Percentiles rank a stretch among this genome's conserved stretches.
These are phyloP conservation scores for Solanum microdontum DNA, from an alignment of 257 asterid species.

Conservation along the genomic window DNA sequence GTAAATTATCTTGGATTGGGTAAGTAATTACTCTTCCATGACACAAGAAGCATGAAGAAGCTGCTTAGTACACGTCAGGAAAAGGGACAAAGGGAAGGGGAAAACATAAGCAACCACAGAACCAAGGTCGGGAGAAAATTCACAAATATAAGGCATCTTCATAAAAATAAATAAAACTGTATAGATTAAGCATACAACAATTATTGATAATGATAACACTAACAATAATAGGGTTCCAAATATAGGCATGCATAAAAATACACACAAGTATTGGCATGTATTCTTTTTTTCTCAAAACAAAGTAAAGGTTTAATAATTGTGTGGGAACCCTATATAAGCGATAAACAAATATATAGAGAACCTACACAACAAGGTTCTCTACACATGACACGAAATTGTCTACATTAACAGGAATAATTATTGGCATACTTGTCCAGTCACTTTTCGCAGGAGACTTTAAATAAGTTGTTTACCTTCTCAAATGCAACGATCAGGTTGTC, in stretches of 20 bases:
- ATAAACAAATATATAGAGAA: not conserved
- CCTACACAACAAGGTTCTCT: not conserved
- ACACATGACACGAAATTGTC: not conserved
- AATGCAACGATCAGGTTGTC: constrained; percentile 86
- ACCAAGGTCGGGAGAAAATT: not conserved
- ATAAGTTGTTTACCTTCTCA: constrained; percentile 64
- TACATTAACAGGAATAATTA: not conserved
- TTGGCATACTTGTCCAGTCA: not conserved
- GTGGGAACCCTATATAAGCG: not conserved
- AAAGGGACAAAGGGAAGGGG: not conserved
- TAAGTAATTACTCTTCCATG: not conserved
- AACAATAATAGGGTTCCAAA: not conserved
- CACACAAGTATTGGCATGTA: not conserved
- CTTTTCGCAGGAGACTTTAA: not conserved
- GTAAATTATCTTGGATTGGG: not conserved
- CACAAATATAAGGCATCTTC: not conserved
- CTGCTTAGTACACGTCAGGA: not conserved
- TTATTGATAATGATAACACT: not conserved
- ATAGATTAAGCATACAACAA: not conserved
- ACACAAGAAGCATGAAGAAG: not conserved
- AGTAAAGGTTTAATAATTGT: not conserved
- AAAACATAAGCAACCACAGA: not conserved
- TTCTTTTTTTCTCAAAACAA: not conserved
- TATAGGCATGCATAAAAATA: not conserved
- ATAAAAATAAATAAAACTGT: not conserved